Base-by-base conservation (phyloP, 140 eudicot species). In the Anethum foeniculum region DNA sequence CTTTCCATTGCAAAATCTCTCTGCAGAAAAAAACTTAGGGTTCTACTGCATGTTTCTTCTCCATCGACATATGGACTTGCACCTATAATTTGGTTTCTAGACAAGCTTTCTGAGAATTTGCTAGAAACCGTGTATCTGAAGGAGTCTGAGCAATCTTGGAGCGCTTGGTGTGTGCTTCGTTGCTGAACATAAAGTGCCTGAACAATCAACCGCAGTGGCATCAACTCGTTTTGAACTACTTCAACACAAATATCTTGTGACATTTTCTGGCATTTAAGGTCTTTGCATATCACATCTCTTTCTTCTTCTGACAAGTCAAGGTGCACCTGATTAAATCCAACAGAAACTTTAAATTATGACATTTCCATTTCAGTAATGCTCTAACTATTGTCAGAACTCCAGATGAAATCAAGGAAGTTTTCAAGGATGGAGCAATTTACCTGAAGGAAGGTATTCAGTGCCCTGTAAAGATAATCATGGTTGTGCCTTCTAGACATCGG, bases 151-250 rank as follows among this genome's bases (percentile, higher is more conserved):
- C 96, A 94, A 44, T 90, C 97, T 71, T 80, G 89, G 78, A 94
- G 88, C 6, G 95, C 95, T 84, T 88, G 91, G 77, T 94, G 99
- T 58, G 97, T 95, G 80, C 89, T 90, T 71, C 87, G 79, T 76
- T 92, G 97, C 85, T 95, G 99, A 84, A 89, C 88, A 64, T 92
- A 92, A 49, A 68, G 99, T 28, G 99, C 99, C 80, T 92, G 99
- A 25, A 95, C 96, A 78, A 95, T 92, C 75, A 95, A 68, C 27
- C 99, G 83, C 77, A 95, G 85, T 7, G 99, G 99, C 99, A 95
- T 95, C 76, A 90, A 68, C 84, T 95, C 97, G 54, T 95, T 95
- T 80, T 91, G 97, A 54, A 95, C 97, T 16, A 93, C 99, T 68
- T 68, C 44, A 5, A 95, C 83, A 77, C 99, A 95, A 11, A 88